A percentile compares a stretch with the other conserved stretches of the same genome.
These are phyloP conservation scores for Tetrapyrgos nigripes DNA, from an alignment of 1,284 basidiomycete genomes.

Conservation along the genomic window DNA sequence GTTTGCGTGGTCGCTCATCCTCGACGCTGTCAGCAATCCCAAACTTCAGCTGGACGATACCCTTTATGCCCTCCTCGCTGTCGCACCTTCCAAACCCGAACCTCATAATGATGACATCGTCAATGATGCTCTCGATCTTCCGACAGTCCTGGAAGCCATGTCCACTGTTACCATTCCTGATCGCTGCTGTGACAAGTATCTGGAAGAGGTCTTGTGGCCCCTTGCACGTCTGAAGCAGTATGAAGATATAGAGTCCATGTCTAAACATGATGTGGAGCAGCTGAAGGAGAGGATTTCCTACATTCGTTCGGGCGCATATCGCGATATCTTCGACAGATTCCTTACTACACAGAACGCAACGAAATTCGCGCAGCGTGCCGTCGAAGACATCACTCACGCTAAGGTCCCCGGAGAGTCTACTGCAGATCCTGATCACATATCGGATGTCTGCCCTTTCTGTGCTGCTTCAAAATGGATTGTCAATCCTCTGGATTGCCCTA, in stretches of 20 bases:
- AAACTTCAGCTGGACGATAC: slow-evolving; percentile 10
- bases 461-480: neutral
- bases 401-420: neutral
- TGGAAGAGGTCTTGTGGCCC: slow-evolving; percentile 20
- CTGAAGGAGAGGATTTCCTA: slow-evolving; percentile 1
- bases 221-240: slow-evolving; percentile 14
- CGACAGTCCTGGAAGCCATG: slow-evolving; percentile 17
- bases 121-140: slow-evolving; percentile 3
- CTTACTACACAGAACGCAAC: neutral
- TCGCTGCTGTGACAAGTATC: slow-evolving; percentile 15
- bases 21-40: slow-evolving; percentile 11
- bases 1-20: slow-evolving; percentile 18
- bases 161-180: slow-evolving; percentile 19
- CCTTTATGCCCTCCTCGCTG: slow-evolving; percentile 20
- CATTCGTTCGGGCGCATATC: neutral
- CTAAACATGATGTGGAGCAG: slow-evolving; percentile 1
- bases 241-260: slow-evolving; percentile 5
- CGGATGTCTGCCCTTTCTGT: neutral
- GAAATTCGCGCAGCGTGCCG: neutral
- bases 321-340: neutral
- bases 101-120: slow-evolving; percentile 9
- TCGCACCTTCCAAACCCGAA: slow-evolving; percentile 9
- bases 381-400: neutral
- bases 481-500: neutral
- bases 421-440: neutral